phyloP scores from a whole-genome alignment of 2,329 filamentous ascomycete genomes.

The Delphinella strobiligena region DNA sequence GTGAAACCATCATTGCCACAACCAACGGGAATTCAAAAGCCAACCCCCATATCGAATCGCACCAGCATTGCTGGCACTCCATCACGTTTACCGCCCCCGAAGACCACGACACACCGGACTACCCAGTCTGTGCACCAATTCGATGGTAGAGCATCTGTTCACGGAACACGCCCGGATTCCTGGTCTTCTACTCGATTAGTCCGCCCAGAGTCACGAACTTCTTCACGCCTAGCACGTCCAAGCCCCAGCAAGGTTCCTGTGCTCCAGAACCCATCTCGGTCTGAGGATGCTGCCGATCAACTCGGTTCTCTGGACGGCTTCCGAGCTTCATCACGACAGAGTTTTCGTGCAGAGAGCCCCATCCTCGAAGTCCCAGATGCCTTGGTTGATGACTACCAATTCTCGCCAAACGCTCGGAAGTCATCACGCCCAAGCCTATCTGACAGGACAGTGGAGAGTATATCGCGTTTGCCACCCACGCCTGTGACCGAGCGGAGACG shows the following conservation, averaged over 20 bases:
- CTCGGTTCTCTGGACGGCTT: conserved; percentile 31
- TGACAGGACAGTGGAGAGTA: conserved; percentile 75
- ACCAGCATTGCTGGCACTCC: conserved; percentile 10
- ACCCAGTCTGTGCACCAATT: neutral
- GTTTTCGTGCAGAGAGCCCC: conserved; percentile 18
- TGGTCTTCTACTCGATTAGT: conserved; percentile 22
- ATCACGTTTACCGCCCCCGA: conserved; percentile 1
- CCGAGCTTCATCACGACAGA: conserved; percentile 27
- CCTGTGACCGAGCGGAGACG: conserved; percentile 54
- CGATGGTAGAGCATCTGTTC: neutral
- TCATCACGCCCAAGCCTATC: conserved; percentile 49
- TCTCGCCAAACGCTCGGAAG: conserved; percentile 21
- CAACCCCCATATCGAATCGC: conserved; percentile 11
- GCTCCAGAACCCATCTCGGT: conserved; percentile 8
- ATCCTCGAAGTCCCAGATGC: conserved; percentile 10
- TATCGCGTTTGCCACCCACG: conserved; percentile 66
- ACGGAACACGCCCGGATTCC: neutral
- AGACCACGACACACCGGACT: conserved; percentile 3
- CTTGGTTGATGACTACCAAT: conserved; percentile 12
- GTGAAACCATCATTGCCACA: neutral
- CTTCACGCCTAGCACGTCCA: conserved; percentile 18
- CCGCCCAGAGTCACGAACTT: conserved; percentile 12
- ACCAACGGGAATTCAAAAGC: conserved; percentile 6
- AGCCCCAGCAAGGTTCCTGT: neutral
- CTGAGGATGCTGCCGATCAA: conserved; percentile 25